Percentiles rank a stretch among this genome's conserved stretches.
phyloP scores from a whole-genome alignment of 1,139 yeast species.

The Protomyces inundatus region DNA sequence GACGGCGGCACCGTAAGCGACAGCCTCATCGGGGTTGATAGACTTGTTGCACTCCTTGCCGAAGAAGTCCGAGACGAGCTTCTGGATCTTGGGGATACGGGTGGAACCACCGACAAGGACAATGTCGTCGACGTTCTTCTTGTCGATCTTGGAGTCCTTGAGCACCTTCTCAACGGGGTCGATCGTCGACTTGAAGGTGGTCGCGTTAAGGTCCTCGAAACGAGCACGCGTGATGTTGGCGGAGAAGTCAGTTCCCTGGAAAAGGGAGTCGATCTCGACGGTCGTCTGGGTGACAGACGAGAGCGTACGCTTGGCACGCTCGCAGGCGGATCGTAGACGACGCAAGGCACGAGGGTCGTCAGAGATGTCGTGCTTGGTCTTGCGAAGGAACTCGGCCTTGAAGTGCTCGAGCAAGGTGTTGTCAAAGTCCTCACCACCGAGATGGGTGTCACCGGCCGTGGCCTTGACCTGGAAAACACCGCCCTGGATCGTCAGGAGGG shows the following conservation, averaged over 20 bases:
- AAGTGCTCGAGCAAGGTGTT: constrained; percentile 74
- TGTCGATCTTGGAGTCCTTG: constrained; percentile 73
- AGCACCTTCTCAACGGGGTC: constrained; percentile 83
- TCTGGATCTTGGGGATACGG: constrained; percentile 90
- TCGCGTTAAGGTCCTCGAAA: constrained; percentile 82
- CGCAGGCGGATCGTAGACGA: constrained; percentile 86
- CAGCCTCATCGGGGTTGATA: constrained; percentile 92
- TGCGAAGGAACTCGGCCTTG: constrained; percentile 78
- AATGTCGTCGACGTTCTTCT: constrained; percentile 75
- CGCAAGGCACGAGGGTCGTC: constrained; percentile 76
- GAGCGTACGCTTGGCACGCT: constrained; percentile 85
- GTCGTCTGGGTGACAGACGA: constrained; percentile 84
- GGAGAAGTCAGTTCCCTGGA: constrained; percentile 76
- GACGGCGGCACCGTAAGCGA: constrained; percentile 98
- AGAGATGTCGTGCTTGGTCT: constrained; percentile 69
- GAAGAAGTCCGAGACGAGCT: constrained; percentile 77
- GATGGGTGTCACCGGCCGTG: constrained; percentile 97
- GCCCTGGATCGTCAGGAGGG: constrained; percentile 83
- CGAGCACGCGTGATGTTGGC: constrained; percentile 83
- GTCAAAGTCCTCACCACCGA: constrained; percentile 96
- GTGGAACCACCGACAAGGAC: constrained; percentile 91
- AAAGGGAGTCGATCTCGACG: constrained; percentile 76
- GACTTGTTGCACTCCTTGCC: constrained; percentile 88
- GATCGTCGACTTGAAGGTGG: constrained; percentile 75
- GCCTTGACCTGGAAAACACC: constrained; percentile 97